phyloP scores from a whole-genome alignment of 495 filamentous ascomycete genomes.

The Penicillium salamii region DNA sequence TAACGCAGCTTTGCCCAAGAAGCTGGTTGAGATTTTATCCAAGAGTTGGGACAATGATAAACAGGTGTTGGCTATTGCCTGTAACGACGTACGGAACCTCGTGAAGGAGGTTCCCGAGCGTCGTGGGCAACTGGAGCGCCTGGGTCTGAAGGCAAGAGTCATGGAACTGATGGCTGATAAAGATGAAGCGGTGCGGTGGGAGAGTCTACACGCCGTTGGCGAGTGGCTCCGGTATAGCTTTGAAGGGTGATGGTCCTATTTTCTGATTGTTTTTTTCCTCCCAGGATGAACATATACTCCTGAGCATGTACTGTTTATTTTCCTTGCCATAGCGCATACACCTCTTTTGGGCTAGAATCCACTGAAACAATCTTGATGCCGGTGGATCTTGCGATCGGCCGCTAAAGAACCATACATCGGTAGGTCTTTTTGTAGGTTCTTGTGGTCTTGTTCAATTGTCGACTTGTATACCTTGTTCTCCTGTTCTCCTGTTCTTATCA shows the following conservation, averaged over 20 bases:
- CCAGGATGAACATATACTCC: conserved; percentile 27
- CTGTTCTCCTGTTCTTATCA: no score
- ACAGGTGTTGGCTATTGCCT: conserved; percentile 91
- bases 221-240: conserved; percentile 93
- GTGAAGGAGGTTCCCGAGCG: conserved; percentile 91
- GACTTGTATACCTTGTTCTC: no score
- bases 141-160: conserved; percentile 85
- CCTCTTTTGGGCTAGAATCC: conserved; percentile 1
- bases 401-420: background rate
- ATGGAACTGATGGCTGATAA: conserved; percentile 94
- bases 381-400: conserved; percentile 9
- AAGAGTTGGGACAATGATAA: conserved; percentile 91
- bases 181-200: conserved; percentile 91
- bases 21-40: conserved; percentile 80
- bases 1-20: conserved; percentile 73
- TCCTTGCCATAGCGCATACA: conserved; percentile 22
- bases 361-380: background rate
- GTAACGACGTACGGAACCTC: conserved; percentile 86
- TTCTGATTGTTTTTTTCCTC: conserved; percentile 9
- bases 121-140: conserved; percentile 74
- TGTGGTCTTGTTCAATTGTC: no score
- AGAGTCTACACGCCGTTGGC: conserved; percentile 87
- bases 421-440: no score
- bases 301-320: conserved; percentile 21
- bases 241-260: conserved; percentile 45